phyloP scores from a whole-genome alignment of 441 rosid genomes.

The Croton laevigatus region DNA sequence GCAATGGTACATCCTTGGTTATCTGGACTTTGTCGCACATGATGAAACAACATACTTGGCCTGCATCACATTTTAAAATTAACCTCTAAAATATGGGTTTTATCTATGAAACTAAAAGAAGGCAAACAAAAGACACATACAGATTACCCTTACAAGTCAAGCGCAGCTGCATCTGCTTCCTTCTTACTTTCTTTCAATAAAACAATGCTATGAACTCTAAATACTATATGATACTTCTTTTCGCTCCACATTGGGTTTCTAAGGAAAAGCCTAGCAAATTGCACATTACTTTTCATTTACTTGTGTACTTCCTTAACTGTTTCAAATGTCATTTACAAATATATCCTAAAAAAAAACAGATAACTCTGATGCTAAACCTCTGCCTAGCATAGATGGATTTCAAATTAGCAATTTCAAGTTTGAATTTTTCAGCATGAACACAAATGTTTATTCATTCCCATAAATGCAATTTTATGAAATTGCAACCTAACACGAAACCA shows the following conservation, averaged over 20 bases:
- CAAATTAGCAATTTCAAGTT: no score
- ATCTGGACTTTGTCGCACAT: conserved; percentile 76
- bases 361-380: not conserved
- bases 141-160: no score
- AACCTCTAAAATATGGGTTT: not conserved
- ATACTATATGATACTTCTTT: not conserved
- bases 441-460: no score
- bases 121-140: no score
- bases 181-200: not conserved
- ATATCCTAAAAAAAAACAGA: no score
- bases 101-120: no score
- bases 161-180: no score
- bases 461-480: no score
- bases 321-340: not conserved
- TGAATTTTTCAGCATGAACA: no score
- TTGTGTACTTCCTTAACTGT: not conserved
- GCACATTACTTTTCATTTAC: not conserved
- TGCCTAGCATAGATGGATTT: no score
- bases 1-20: conserved; percentile 70
- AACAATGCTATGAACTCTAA: not conserved
- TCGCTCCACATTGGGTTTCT: not conserved
- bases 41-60: conserved; percentile 99
- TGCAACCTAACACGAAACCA: no score
- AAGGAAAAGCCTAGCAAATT: no score
- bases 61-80: conserved; percentile 37